phyloP scores from a whole-genome alignment of 2,329 filamentous ascomycete species.

The Scedosporium boydii region DNA sequence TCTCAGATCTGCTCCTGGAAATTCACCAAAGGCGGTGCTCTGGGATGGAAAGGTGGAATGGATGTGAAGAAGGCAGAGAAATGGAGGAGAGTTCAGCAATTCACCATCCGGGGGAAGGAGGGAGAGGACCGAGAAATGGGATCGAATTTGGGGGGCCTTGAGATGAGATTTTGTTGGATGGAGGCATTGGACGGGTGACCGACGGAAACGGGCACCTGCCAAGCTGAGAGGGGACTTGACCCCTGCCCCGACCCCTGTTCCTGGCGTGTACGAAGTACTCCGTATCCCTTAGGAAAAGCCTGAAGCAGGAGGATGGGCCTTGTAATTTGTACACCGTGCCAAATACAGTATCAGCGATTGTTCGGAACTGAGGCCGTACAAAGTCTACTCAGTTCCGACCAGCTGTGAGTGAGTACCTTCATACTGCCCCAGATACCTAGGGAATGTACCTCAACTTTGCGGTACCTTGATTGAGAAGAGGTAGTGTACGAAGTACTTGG shows the following conservation, averaged over 20 bases:
- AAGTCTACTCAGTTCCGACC: not conserved
- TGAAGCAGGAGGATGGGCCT: not conserved
- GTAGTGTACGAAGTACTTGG: too few species aligned
- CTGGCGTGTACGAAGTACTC: not conserved
- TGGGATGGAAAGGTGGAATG: conserved; percentile 9
- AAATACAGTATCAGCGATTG: not conserved
- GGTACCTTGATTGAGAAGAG: not conserved
- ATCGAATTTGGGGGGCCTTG: not conserved
- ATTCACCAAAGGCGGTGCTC: conserved; percentile 14
- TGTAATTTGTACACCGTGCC: not conserved
- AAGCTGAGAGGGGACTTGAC: not conserved
- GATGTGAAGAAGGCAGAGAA: conserved; percentile 11
- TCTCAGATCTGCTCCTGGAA: conserved; percentile 32
- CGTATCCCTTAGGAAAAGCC: not conserved
- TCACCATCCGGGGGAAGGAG: conserved; percentile 15
- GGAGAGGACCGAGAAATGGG: conserved; percentile 13
- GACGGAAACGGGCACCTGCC: conserved; percentile 6
- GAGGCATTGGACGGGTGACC: conserved; percentile 2
- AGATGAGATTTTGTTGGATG: conserved; percentile 3
- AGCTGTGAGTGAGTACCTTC: not conserved
- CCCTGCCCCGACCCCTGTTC: not conserved
- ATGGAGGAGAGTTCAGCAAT: conserved; percentile 20
- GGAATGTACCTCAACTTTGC: not conserved
- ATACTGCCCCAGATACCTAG: not conserved
- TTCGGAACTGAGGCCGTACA: too few species aligned